Base-by-base conservation (phyloP, 495 filamentous ascomycete species). In the Thermothielavioides terrestris region DNA sequence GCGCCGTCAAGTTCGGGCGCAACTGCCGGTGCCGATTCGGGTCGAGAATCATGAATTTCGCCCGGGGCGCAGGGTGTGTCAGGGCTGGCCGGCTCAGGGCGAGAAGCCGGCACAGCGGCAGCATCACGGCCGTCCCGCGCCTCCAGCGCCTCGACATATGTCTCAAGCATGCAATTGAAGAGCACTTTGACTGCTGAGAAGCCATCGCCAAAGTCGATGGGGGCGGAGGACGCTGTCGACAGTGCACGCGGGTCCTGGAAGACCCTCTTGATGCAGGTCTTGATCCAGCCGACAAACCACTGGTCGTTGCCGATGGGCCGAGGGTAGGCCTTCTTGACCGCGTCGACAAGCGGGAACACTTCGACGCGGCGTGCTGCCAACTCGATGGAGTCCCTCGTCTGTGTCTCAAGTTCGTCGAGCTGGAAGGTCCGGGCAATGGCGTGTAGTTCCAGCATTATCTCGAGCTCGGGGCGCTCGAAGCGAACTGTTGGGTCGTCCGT, bases 231-330 rank as follows among this genome's bases (percentile, higher is more conserved):
- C n/a, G 28, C 28, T 6, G 14, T 15, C 17, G 21, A 21, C 9
- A 23, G 14, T 10, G 39, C 17, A 4, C 26, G 9, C n/a, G 38
- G 42, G n/a, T 46, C n/a, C 21, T 46, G 4, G 9, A 60, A 55
- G 7, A 48, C 44, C 2, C 41, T 27, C 42, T 56, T 57, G 20
- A 61, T 31, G 32, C 35, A 36, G 21, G 48, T 39, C 32, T 45
- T 55, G 44, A 63, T 36, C 38, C 51, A 59, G 2, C 4, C 27
- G 14, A 35, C 44, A 26, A 65, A 46, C 62, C 62, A 65, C 2
- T 22, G 9, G 23, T 60, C 62, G 25, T 53, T 37, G 27, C 42
- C 45, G 31, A 37, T 36, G 1, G 53, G 44, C 1, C 20, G 21
- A 6, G 61, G 53, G 11, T 55, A 55, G 0, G 25, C 36, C 21